Evolutionary conservation across 179 eudicot genomes (phyloP), one percentile per base, ranked within the genome.

Genomic region (Actinidia arguta): DNA sequence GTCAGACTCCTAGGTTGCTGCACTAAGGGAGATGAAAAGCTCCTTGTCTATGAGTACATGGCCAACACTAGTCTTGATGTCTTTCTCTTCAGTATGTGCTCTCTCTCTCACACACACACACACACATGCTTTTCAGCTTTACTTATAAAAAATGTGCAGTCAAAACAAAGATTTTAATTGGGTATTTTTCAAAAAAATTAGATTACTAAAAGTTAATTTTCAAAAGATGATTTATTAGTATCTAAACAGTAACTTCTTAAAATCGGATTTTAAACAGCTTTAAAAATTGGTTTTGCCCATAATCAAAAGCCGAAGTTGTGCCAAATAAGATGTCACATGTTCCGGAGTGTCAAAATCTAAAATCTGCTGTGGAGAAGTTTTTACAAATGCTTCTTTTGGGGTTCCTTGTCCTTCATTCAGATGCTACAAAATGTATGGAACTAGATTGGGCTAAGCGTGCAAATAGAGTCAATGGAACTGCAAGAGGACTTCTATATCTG

Each of bases 1-100:
- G 74, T 69, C 13, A 69, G 50, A 22, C 74, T 69, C 74, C 17
- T 69, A 69, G 52, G 74, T 69, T 69, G 74, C 50, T 69, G 74
- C 52, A 20, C 4, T 18, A 50, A 69, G 74, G 74, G 74, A 69
- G 51, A 69, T 42, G 74, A 69, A 69, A 42, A 39, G n/a, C 74
- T 69, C n/a, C 74, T 69, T 69, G 51, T 69, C 74, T 69, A 69
- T 42, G 74, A 69, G 74, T 69, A 42, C 71, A 66, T 66, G 71
- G 71, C 71, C 36, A 66, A 66, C 71, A 66, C 71, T 66, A 66
- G 71, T 66, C 71, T 66, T 66, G 71, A 66, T 46, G 27, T n/a
- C 10, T 66, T 36, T 16, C 71, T 66, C n/a, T 66, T 66, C 71
- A 66, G 71, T 66, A 25, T 66, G 47, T 36, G 42, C 46, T 66